phyloP scores from a whole-genome alignment of 108 stramenopile species.

The Mediolabrus comicus region DNA sequence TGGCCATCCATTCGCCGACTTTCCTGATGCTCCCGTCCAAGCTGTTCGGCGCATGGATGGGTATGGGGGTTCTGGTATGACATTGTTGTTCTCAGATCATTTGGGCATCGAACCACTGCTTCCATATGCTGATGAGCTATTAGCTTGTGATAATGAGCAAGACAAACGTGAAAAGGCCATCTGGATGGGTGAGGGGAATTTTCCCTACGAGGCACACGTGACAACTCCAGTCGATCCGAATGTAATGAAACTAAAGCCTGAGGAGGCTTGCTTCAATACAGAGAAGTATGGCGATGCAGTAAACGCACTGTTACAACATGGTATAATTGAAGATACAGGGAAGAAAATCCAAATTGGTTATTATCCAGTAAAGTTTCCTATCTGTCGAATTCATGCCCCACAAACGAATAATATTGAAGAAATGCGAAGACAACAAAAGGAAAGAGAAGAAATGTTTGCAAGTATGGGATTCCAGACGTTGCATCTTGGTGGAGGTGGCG shows the following conservation, averaged over 20 bases:
- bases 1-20: background rate
- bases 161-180: background rate
- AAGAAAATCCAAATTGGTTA: conserved; percentile 14
- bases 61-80: conserved; percentile 11
- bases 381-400: conserved; percentile 11
- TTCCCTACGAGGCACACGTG: conserved; percentile 4
- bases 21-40: conserved; percentile 11
- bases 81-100: conserved; percentile 8
- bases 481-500: background rate
- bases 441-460: conserved; percentile 7
- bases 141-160: background rate
- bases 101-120: background rate
- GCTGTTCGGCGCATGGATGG: conserved; percentile 17
- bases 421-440: background rate
- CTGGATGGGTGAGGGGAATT: background rate
- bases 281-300: conserved; percentile 12
- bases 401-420: background rate
- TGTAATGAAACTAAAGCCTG: conserved; percentile 9
- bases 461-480: background rate
- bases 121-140: background rate
- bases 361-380: conserved; percentile 1
- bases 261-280: conserved; percentile 15
- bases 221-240: background rate
- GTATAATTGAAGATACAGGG: conserved; percentile 12
- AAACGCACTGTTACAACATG: conserved; percentile 9